Conservation (phyloP, 2,329 filamentous ascomycete genomes). For the Stromatinia cepivora region DNA sequence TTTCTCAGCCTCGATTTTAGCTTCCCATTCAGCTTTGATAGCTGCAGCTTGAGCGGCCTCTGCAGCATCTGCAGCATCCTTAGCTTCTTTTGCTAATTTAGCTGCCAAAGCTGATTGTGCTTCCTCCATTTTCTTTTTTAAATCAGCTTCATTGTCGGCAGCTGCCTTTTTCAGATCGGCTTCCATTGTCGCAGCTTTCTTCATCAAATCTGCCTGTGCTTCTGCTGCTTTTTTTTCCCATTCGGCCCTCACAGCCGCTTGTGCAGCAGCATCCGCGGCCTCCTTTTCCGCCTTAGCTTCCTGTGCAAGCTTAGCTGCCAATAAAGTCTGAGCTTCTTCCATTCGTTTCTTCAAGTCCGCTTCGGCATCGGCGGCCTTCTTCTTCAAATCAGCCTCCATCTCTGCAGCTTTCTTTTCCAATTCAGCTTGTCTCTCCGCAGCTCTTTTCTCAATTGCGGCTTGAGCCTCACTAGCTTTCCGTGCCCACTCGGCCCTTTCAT, state of each 20-base stretch:
- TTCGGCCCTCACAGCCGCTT: constrained; percentile 25
- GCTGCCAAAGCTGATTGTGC: constrained; percentile 20
- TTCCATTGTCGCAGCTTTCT: constrained; percentile 43
- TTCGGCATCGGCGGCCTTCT: constrained; percentile 30
- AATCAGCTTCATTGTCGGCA: constrained; percentile 28
- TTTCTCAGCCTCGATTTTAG: constrained; percentile 42
- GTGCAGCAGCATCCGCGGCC: constrained; percentile 18
- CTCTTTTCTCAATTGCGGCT: constrained; percentile 32
- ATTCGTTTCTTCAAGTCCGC: constrained; percentile 29
- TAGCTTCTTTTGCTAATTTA: constrained; percentile 27
- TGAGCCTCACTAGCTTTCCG: constrained; percentile 47
- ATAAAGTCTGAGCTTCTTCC: constrained; percentile 27
- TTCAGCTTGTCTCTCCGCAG: constrained; percentile 27
- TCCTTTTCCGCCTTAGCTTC: constrained; percentile 31
- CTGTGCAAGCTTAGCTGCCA: constrained; percentile 17
- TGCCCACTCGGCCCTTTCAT: constrained; percentile 47
- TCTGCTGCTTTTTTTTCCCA: constrained; percentile 31
- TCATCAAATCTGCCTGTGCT: constrained; percentile 32
- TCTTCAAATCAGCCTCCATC: constrained; percentile 23
- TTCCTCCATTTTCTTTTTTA: constrained; percentile 24
- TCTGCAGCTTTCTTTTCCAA: constrained; percentile 24
- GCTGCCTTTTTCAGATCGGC: constrained; percentile 41
- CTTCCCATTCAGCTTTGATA: constrained; percentile 47
- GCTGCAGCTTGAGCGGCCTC: constrained; percentile 45
- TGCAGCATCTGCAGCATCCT: constrained; percentile 40